Percentiles rank a stretch among this genome's conserved stretches.
Conservation (phyloP, 176 grass and related monocot genomes). For the Cocos nucifera region DNA sequence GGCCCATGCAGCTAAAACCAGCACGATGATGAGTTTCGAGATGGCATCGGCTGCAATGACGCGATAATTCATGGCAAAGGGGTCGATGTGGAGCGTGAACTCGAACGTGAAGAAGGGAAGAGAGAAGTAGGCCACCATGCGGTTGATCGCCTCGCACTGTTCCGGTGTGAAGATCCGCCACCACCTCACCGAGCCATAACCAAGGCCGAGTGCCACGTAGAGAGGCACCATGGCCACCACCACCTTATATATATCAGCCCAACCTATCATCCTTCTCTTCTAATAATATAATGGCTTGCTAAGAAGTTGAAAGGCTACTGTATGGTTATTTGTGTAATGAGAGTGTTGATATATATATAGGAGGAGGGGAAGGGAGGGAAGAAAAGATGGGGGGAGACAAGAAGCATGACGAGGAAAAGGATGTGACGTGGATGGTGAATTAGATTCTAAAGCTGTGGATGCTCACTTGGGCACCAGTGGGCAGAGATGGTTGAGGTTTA, state of each 20-base stretch:
- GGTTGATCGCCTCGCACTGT: conserved; percentile 73
- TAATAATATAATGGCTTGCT: no score
- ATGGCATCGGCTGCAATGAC: conserved; percentile 63
- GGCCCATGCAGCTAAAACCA: conserved; percentile 33
- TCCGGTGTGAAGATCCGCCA: conserved; percentile 79
- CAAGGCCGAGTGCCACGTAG: conserved; percentile 71
- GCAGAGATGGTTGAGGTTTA: no score
- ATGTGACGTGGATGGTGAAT: no score
- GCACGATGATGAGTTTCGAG: conserved; percentile 43
- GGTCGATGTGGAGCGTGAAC: conserved; percentile 59
- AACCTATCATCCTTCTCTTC: conserved; percentile 46
- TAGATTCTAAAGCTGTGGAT: no score
- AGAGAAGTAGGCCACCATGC: conserved; percentile 71
- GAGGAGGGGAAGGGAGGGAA: no score
- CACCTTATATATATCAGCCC: conserved; percentile 83
- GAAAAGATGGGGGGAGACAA: no score
- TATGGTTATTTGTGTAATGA: no score
- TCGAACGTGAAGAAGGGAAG: conserved; percentile 86
- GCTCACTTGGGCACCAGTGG: no score
- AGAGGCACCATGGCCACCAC: conserved; percentile 73
- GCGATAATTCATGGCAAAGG: conserved; percentile 57
- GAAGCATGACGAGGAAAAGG: no score
- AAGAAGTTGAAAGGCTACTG: no score
- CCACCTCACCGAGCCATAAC: conserved; percentile 74
- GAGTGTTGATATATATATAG: no score